Evolutionary conservation across 2,329 filamentous ascomycete genomes (phyloP), one percentile per base, ranked within the genome.

Genomic region (Sporothrix dimorphospora): DNA sequence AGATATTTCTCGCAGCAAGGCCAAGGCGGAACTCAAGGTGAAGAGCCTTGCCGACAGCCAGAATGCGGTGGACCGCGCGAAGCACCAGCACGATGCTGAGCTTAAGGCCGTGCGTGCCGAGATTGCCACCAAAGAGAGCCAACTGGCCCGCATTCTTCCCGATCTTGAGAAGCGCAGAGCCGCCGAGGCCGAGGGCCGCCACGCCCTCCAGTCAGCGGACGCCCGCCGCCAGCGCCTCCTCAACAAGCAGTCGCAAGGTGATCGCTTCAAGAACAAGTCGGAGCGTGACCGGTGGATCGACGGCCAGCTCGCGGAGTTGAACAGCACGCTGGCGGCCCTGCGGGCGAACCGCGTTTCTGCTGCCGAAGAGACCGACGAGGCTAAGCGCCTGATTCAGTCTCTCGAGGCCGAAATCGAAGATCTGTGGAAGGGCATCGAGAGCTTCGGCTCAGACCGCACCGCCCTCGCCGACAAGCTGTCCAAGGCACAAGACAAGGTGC

Each of bases 201-300:
- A 90, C 71, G 89, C 92, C 73, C 85, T 98, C 12, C 91, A 94
- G 63, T 86, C 92, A 67, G 92, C 92, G 0, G 92, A 97, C 77
- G 91, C 91, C 8, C 87, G 88, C 5, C 88, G 93, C 55, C 90
- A 92, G 75, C 90, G 94, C 49, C 87, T 99, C 8, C 93, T 97
- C 78, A 93, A 92, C 68, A 99, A 99, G 81, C 95, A 99, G 81
- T 94, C 92, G 57, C 91, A 95, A 61, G 94, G 92, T 75, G 91
- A 92, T 21, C 92, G 94, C 74, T 99, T 97, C 81, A 92, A 88
- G 78, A 97, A 90, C 80, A 97, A 97, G 83, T 88, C 89, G 9
- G 94, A 98, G 79, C 91, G 97, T 57, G 95, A 99, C 80, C 88
- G 89, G 47, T 98, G 89, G 85, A 84, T 99, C 67, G 89, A 89